These are phyloP conservation scores for Clarkia xantiana DNA, from an alignment of 345 rosid genomes.

Conservation along the genomic window DNA sequence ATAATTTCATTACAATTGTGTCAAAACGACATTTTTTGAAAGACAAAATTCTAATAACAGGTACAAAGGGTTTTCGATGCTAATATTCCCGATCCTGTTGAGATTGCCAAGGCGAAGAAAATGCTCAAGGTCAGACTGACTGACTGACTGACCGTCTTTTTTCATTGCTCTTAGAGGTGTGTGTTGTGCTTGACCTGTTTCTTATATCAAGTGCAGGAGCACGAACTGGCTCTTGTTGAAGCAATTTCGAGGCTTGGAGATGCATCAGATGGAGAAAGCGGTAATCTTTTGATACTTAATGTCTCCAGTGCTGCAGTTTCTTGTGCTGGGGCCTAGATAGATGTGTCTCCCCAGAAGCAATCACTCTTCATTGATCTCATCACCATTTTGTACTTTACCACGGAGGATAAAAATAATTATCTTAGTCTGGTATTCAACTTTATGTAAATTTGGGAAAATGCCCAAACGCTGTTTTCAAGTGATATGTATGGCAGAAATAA, in stretches of 20 bases:
- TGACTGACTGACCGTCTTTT: not conserved
- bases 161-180: conserved; percentile 1
- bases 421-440: too few relatives aligned
- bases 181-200: conserved; percentile 4
- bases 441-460: too few relatives aligned
- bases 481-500: too few relatives aligned
- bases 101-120: conserved; percentile 80
- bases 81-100: conserved; percentile 66
- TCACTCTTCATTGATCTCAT: not conserved
- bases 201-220: conserved; percentile 48
- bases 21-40: not conserved
- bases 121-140: conserved; percentile 55
- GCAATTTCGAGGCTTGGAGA: conserved; percentile 89
- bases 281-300: conserved; percentile 35
- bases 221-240: conserved; percentile 78
- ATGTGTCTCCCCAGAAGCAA: not conserved
- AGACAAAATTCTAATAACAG: conserved; percentile 14
- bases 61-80: conserved; percentile 69
- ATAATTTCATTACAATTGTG: too few relatives aligned
- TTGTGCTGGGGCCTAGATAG: conserved; percentile 1
- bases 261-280: conserved; percentile 89
- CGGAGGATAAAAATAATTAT: too few relatives aligned
- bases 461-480: too few relatives aligned
- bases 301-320: conserved; percentile 1
- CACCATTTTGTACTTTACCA: too few relatives aligned